Conservation (phyloP, 1,284 basidiomycete genomes). For the Agroathelia rolfsii region DNA sequence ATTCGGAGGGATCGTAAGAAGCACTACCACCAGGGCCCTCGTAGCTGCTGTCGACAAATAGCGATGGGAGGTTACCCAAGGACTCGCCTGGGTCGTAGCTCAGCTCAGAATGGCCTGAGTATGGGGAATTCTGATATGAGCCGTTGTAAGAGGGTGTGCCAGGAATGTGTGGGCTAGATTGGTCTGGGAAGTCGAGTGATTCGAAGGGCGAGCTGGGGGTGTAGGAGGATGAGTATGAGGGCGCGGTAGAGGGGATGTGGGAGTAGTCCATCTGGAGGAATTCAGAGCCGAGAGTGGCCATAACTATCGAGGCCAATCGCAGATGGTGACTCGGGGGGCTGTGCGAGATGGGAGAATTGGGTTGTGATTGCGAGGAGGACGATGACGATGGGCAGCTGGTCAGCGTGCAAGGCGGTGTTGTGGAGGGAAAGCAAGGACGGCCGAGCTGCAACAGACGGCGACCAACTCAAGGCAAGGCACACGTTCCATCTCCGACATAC, state of each 20-base stretch:
- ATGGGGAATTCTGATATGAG: constrained; percentile 57
- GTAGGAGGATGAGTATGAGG: too few species aligned
- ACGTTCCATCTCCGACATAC: too few species aligned
- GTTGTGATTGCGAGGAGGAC: too few species aligned
- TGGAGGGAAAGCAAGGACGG: too few species aligned
- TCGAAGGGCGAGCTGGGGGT: constrained; percentile 23
- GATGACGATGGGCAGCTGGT: too few species aligned
- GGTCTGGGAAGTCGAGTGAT: constrained; percentile 24
- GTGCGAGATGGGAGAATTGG: too few species aligned
- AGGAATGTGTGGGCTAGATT: constrained; percentile 28
- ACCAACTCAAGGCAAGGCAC: too few species aligned
- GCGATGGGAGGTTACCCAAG: constrained; percentile 16
- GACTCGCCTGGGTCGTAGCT: constrained; percentile 38
- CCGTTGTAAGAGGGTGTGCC: constrained; percentile 45
- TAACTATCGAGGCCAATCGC: too few species aligned
- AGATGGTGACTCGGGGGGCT: too few species aligned
- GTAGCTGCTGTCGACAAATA: constrained; percentile 30
- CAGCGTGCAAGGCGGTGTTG: too few species aligned
- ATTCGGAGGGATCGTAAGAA: constrained; percentile 60
- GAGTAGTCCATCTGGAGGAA: constrained; percentile 16
- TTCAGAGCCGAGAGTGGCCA: constrained; percentile 13
- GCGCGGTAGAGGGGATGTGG: constrained; percentile 18
- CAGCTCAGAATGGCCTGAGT: constrained; percentile 55
- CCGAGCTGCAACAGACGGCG: too few species aligned
- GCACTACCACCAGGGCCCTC: constrained; percentile 24